Evolutionary conservation across 306 rosid species (phyloP).

Genomic region (Fragaria iinumae): DNA sequence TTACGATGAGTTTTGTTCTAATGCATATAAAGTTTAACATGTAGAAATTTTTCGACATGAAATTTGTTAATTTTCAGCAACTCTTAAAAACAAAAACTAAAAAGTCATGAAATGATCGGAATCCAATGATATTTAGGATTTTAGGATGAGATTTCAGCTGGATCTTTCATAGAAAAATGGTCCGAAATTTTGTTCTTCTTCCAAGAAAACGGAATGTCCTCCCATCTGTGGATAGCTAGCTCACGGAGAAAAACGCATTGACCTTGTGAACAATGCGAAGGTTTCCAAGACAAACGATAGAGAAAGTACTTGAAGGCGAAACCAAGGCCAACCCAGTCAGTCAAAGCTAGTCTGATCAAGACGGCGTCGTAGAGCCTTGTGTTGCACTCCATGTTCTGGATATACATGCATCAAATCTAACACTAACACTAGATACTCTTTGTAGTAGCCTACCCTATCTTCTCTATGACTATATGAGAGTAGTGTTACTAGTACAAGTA

Average conservation of each 20-base stretch:
- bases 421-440: slow-evolving; percentile 8
- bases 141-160: not conserved
- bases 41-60: no score
- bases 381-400: not conserved
- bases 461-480: not conserved
- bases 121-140: slow-evolving; percentile 3
- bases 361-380: slow-evolving; percentile 16
- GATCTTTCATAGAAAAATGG: not conserved
- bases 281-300: not conserved
- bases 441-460: not conserved
- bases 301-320: not conserved
- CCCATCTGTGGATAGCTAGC: not conserved
- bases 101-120: not conserved
- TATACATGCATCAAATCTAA: not conserved
- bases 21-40: no score
- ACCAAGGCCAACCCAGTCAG: not conserved
- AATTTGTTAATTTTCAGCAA: not conserved
- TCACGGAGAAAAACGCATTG: not conserved
- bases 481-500: slow-evolving; percentile 22
- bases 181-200: not conserved
- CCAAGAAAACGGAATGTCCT: not conserved
- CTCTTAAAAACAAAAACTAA: not conserved
- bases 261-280: slow-evolving; percentile 4
- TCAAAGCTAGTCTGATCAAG: slow-evolving; percentile 1
- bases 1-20: no score